These are phyloP conservation scores for Trypanosomatidae sp. DNA, from an alignment of 208 protist genomes.

Conservation along the genomic window DNA sequence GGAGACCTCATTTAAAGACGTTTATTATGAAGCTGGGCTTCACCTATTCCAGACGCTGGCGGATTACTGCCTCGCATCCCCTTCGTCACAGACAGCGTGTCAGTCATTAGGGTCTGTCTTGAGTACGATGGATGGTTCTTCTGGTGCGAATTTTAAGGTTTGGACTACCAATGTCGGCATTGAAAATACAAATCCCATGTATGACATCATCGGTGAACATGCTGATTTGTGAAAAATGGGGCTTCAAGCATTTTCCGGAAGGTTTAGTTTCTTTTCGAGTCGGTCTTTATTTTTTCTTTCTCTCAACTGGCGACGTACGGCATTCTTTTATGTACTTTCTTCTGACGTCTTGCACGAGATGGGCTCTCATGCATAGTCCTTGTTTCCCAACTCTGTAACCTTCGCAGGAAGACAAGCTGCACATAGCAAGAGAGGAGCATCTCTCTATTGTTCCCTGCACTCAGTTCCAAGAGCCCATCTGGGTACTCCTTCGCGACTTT, in stretches of 20 bases:
- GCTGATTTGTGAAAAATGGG: conserved; percentile 56
- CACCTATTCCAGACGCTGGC: conserved; percentile 52
- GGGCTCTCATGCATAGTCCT: conserved; percentile 7
- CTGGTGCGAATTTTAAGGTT: conserved; percentile 47
- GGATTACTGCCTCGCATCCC: conserved; percentile 67
- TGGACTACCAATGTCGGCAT: conserved; percentile 91
- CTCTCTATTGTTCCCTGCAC: neutral
- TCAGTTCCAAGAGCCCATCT: neutral
- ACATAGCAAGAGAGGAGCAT: neutral
- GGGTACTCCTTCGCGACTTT: neutral
- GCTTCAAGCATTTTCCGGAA: neutral
- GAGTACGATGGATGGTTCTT: conserved; percentile 39
- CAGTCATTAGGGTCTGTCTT: conserved; percentile 51
- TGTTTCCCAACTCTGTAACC: neutral
- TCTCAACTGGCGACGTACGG: neutral
- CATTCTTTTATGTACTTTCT: conserved; percentile 4
- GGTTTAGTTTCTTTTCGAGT: neutral
- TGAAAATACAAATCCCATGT: conserved; percentile 93
- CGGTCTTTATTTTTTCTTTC: neutral
- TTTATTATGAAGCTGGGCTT: conserved; percentile 81
- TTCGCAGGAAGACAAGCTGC: neutral
- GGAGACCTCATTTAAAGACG: conserved; percentile 83
- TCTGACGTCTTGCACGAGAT: conserved; percentile 1
- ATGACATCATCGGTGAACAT: conserved; percentile 69
- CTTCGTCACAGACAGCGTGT: conserved; percentile 47